Evolutionary conservation across 2,329 filamentous ascomycete genomes (phyloP), one percentile per base, ranked within the genome.

Genomic region (Teratosphaeriaceae sp.): DNA sequence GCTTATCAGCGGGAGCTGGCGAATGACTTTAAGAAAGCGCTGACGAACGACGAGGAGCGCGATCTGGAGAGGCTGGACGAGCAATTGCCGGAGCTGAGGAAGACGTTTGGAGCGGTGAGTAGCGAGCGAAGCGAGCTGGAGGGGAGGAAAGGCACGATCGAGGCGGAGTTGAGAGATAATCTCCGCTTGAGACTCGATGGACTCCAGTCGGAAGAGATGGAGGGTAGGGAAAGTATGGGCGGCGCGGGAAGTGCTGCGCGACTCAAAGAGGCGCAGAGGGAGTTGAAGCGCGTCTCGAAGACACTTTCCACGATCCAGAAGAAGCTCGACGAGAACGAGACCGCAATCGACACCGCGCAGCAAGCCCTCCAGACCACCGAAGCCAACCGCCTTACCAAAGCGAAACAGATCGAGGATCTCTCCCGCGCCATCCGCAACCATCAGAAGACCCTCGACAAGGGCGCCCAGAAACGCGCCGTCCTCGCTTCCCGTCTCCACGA

Each of bases 401-500:
- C 88, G 60, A 76, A 82, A 31, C 73, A 79, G 42, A 79, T 89
- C 54, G 82, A 87, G 57, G 84, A 89, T 35, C 75, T 94, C 42
- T 81, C 86, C 2, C 75, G 75, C 40, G 77, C 78, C 24, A 92
- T 97, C 51, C 84, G 90, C 60, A 88, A 82, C 60, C 81, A 90
- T 53, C 87, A 95, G 66, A 89, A 89, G 66, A 78, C 79, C 38
- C 86, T 97, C 73, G 89, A 96, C 62, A 95, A 90, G 72, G 88
- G 83, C 53, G 84, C 94, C 59, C 85, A 89, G 55, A 88, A 88
- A 65, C 92, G 90, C 62, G 85, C 88, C 11, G 75, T 88, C 3
- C 72, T 94, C 48, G 84, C 79, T 13, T 77, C 82, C 37, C 84
- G 88, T 60, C 82, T 86, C 16, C 79, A 81, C 2, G 88, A 95